Base-by-base conservation (phyloP, 2,329 filamentous ascomycete species). In the Teratosphaeria zuluensis region DNA sequence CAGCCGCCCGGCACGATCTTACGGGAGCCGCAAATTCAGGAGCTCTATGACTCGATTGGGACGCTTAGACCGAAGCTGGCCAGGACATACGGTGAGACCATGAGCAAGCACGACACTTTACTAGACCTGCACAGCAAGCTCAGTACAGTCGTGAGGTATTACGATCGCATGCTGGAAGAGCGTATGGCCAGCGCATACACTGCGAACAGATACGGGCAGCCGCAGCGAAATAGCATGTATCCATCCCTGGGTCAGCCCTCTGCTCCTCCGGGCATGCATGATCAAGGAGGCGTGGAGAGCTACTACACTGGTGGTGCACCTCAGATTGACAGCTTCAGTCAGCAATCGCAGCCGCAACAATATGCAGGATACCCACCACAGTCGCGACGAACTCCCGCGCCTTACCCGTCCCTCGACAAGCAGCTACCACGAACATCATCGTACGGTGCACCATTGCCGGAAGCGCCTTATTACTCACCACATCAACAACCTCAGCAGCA, bases 101-200 rank as follows among this genome's bases (percentile, higher is more conserved):
- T 99, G 94, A 97, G 94, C 82, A 99, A 99, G 75, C 94, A 97
- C 73, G 92, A 99, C 72, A 94, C 92, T 0, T 80, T 99, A 9
- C 82, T 97, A 28, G 94, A 99, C 72, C 79, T 99, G 0, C 94
- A 99, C 71, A 89, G 91, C 19, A 99, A 99, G 72, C 79, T 99
- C 28, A 94, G 92, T 0, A 96, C 92, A 0, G 94, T 97, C 30
- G 94, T 99, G 4, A 85, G 94, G 35, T 97, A 97, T 71, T 99
- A 99, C 70, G 94, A 99, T 73, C 86, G 91, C 48, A 97, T 99
- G 94, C 81, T 99, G 16, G 94, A 99, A 74, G 94, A 99, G 63
- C 85, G 94, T 46, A 80, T 99, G 30, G 95, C 91, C 8, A 95
- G 88, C 72, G 92, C 94, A 1, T 97, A 97, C 72, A 88, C 85